Conservation (phyloP, 345 rosid species). For the Pseudoturritis turrita region DNA sequence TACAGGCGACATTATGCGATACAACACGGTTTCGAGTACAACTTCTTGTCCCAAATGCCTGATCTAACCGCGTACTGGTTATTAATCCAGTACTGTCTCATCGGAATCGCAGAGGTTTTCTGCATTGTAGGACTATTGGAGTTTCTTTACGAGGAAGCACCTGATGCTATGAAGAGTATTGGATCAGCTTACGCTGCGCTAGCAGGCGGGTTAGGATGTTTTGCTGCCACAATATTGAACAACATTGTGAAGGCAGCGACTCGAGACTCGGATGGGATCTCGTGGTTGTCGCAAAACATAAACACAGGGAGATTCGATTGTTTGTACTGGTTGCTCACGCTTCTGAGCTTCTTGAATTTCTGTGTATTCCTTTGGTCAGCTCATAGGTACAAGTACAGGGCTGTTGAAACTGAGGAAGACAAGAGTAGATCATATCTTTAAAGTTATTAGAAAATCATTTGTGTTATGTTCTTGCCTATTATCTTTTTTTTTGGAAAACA, state of each 20-base stretch:
- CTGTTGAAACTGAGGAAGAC: slow-evolving; percentile 32
- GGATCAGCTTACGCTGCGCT: slow-evolving; percentile 93
- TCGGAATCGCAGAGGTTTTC: slow-evolving; percentile 88
- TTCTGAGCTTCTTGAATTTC: slow-evolving; percentile 65
- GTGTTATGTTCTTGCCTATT: background rate
- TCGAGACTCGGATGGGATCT: slow-evolving; percentile 34
- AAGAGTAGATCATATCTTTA: slow-evolving; percentile 11
- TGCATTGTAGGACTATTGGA: slow-evolving; percentile 75
- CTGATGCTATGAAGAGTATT: slow-evolving; percentile 94
- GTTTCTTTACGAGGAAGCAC: slow-evolving; percentile 88
- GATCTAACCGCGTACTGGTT: slow-evolving; percentile 79
- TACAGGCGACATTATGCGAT: slow-evolving; percentile 69
- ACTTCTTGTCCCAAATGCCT: slow-evolving; percentile 60
- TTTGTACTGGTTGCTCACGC: slow-evolving; percentile 71
- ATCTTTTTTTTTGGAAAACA: background rate
- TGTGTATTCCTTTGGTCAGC: slow-evolving; percentile 62
- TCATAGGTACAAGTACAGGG: slow-evolving; percentile 55
- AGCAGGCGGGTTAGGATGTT: slow-evolving; percentile 87
- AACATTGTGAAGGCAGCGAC: slow-evolving; percentile 67
- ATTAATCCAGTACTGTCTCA: slow-evolving; percentile 76
- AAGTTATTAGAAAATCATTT: background rate
- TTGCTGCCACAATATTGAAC: slow-evolving; percentile 69
- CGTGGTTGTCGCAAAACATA: slow-evolving; percentile 87
- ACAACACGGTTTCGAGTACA: slow-evolving; percentile 48
- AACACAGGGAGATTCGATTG: slow-evolving; percentile 75